Evolutionary conservation across 2,329 filamentous ascomycete species (phyloP).

Genomic region (Fonsecaea pugnacius): DNA sequence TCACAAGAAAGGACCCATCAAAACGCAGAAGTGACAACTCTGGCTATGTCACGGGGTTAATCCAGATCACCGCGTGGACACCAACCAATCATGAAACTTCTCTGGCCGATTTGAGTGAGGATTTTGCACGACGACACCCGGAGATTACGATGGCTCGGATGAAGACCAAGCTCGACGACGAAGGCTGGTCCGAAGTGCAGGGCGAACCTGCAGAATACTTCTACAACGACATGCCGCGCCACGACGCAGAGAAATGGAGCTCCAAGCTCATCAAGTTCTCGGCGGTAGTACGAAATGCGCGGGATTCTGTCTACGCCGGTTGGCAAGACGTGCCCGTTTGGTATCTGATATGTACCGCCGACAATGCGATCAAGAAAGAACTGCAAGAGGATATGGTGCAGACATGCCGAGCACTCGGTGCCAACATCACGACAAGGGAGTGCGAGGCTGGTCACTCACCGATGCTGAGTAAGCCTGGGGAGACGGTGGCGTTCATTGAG

Average conservation of each 20-base stretch:
- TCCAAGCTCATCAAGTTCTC: constrained; percentile 48
- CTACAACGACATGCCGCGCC: constrained; percentile 55
- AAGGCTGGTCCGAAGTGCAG: constrained; percentile 49
- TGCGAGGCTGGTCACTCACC: constrained; percentile 54
- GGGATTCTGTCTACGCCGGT: constrained; percentile 51
- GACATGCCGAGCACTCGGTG: constrained; percentile 40
- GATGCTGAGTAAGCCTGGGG: constrained; percentile 53
- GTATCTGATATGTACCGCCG: constrained; percentile 52
- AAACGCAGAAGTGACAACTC: constrained; percentile 6
- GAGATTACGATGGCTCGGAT: constrained; percentile 47
- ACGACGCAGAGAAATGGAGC: constrained; percentile 52
- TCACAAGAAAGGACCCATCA: constrained; percentile 23
- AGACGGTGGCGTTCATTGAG: constrained; percentile 46
- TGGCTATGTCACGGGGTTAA: constrained; percentile 52
- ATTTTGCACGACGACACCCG: constrained; percentile 48
- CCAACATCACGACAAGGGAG: constrained; percentile 46
- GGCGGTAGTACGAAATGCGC: constrained; percentile 51
- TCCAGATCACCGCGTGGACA: constrained; percentile 53
- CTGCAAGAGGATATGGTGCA: constrained; percentile 40
- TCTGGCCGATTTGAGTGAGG: constrained; percentile 41
- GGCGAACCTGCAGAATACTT: constrained; percentile 49
- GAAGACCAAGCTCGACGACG: constrained; percentile 35
- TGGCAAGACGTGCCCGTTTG: constrained; percentile 56
- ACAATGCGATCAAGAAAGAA: constrained; percentile 47
- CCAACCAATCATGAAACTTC: constrained; percentile 42